Conservation (phyloP, 495 filamentous ascomycete species). For the Penicillium manginii region DNA sequence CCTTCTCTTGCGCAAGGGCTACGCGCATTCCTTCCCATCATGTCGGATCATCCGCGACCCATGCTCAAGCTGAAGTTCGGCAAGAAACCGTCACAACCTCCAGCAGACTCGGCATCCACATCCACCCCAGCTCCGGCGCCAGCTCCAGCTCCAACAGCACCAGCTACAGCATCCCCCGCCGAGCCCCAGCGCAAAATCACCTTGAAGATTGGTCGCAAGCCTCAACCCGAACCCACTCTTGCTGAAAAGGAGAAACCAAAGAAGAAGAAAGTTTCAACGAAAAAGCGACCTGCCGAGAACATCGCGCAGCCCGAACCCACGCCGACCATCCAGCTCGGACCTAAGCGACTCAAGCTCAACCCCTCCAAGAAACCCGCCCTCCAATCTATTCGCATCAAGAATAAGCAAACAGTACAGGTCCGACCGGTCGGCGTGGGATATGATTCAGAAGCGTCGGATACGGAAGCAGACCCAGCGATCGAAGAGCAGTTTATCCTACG, state of each 20-base stretch:
- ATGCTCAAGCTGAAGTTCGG: slow-evolving; percentile 57
- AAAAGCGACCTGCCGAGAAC: slow-evolving; percentile 46
- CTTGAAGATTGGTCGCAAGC: slow-evolving; percentile 51
- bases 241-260: slow-evolving; percentile 30
- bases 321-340: slow-evolving; percentile 29
- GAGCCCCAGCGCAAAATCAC: slow-evolving; percentile 50
- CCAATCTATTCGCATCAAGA: slow-evolving; percentile 57
- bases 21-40: slow-evolving; percentile 16
- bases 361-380: slow-evolving; percentile 47
- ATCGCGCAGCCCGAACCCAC: slow-evolving; percentile 30
- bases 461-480: slow-evolving; percentile 81
- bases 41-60: slow-evolving; percentile 47
- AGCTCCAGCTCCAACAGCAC: slow-evolving; percentile 25
- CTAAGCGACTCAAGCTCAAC: slow-evolving; percentile 50
- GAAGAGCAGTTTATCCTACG: slow-evolving; percentile 88
- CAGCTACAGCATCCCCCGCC: slow-evolving; percentile 30
- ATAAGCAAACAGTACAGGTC: slow-evolving; percentile 63
- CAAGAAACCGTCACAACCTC: slow-evolving; percentile 40
- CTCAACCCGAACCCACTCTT: slow-evolving; percentile 29
- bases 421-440: slow-evolving; percentile 82
- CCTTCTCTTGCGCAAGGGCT: neutral
- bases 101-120: slow-evolving; percentile 11
- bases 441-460: slow-evolving; percentile 94
- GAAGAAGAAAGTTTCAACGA: slow-evolving; percentile 53
- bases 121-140: slow-evolving; percentile 15